Percentiles rank a stretch among this genome's conserved stretches.
These are phyloP conservation scores for Penicillium palitans DNA, from an alignment of 2,329 filamentous ascomycete species.

Conservation along the genomic window DNA sequence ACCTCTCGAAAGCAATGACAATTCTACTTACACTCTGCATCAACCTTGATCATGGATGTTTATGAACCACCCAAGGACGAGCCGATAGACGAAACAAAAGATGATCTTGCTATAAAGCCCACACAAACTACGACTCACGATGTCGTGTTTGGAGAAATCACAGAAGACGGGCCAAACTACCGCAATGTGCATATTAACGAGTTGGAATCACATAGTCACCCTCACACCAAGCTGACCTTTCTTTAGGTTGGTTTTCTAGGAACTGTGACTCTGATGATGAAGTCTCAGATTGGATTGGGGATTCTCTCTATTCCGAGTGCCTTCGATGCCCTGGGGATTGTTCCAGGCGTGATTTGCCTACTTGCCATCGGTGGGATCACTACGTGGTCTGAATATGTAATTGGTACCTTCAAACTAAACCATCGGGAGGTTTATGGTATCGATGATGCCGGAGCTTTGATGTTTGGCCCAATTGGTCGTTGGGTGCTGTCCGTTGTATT, in stretches of 20 bases:
- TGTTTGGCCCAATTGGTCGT: too few relatives aligned
- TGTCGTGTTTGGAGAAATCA: background rate
- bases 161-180: background rate
- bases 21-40: background rate
- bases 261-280: background rate
- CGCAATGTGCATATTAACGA: background rate
- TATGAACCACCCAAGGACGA: background rate
- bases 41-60: background rate
- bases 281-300: background rate
- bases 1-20: background rate
- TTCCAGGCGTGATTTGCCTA: background rate
- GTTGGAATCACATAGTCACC: background rate
- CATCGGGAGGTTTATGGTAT: too few relatives aligned
- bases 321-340: background rate
- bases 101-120: background rate
- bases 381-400: background rate
- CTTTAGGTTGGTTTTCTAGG: background rate
- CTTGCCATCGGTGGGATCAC: background rate
- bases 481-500: too few relatives aligned
- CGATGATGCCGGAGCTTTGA: too few relatives aligned
- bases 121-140: background rate
- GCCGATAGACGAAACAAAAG: background rate
- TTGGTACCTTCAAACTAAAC: too few relatives aligned
- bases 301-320: background rate
- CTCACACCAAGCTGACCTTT: background rate